Evolutionary conservation across 306 rosid genomes (phyloP).

Genomic region (Medicago ruthenica): DNA sequence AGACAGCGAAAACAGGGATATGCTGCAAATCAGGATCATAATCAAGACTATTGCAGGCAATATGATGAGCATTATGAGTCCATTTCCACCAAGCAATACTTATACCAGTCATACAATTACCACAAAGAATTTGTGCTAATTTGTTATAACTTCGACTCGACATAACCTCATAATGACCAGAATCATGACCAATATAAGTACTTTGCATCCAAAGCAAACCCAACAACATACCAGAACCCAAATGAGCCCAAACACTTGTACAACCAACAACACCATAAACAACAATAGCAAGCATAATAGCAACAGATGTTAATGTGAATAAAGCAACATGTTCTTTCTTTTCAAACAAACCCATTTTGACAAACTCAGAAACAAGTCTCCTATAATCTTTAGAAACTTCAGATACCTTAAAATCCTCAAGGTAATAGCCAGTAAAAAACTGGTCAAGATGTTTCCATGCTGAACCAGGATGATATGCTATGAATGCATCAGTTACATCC

Average conservation of each 20-base stretch:
- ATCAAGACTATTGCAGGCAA: slow-evolving; percentile 85
- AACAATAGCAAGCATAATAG: slow-evolving; percentile 50
- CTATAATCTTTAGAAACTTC: slow-evolving; percentile 78
- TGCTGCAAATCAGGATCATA: slow-evolving; percentile 91
- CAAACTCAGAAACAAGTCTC: slow-evolving; percentile 57
- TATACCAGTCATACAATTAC: slow-evolving; percentile 85
- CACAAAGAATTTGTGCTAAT: slow-evolving; percentile 67
- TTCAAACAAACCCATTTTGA: slow-evolving; percentile 66
- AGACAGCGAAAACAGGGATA: slow-evolving; percentile 83
- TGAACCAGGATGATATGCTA: slow-evolving; percentile 74
- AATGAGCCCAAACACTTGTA: slow-evolving; percentile 61
- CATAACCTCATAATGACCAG: slow-evolving; percentile 89
- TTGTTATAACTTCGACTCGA: slow-evolving; percentile 46
- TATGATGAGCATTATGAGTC: slow-evolving; percentile 94
- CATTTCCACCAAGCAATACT: slow-evolving; percentile 99
- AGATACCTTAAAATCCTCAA: slow-evolving; percentile 56
- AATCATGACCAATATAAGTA: slow-evolving; percentile 84
- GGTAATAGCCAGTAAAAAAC: slow-evolving; percentile 67
- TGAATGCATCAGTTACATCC: slow-evolving; percentile 77
- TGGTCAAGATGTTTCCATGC: slow-evolving; percentile 68
- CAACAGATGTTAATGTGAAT: slow-evolving; percentile 45
- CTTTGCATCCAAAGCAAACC: slow-evolving; percentile 87
- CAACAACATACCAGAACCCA: slow-evolving; percentile 67
- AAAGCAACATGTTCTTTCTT: slow-evolving; percentile 61
- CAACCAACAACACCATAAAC: slow-evolving; percentile 60